Conservation (phyloP, 192 early-diverging fungal genomes). For the Backusella tuberculispora region DNA sequence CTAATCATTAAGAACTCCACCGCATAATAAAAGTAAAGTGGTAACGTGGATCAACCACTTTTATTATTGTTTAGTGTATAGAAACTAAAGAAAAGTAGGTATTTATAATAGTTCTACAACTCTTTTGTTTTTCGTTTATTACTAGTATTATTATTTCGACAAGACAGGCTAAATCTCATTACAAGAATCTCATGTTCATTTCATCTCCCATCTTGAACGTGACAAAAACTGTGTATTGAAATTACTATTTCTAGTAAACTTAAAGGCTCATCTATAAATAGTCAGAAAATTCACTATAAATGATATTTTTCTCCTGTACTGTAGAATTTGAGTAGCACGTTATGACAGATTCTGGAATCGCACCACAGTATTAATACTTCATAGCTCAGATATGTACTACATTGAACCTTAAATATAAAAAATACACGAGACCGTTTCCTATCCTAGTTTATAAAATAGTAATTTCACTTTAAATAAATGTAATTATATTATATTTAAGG, state of each 20-base stretch:
- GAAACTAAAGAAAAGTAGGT: neutral
- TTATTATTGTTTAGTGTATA: conserved; percentile 3
- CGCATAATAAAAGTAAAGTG: conserved; percentile 7
- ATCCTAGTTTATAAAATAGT: neutral
- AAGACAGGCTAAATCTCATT: neutral
- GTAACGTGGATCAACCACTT: conserved; percentile 3
- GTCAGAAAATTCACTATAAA: neutral
- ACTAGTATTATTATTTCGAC: neutral
- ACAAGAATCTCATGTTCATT: neutral
- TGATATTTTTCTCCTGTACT: neutral
- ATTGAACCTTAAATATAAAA: neutral
- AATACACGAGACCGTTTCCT: conserved; percentile 7
- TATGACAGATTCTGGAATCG: neutral
- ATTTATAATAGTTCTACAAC: neutral
- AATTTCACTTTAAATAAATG: neutral
- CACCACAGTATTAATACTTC: conserved; percentile 3
- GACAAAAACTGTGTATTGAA: neutral
- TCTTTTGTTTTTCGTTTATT: neutral
- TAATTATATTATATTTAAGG: conserved; percentile 1
- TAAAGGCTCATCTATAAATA: neutral
- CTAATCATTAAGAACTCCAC: neutral
- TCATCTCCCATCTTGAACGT: neutral
- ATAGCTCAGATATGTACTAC: neutral
- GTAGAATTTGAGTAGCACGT: neutral
- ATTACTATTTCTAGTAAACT: conserved; percentile 3